Evolutionary conservation across 2,329 filamentous ascomycete genomes (phyloP).

Genomic region (Stromatinia cepivora): DNA sequence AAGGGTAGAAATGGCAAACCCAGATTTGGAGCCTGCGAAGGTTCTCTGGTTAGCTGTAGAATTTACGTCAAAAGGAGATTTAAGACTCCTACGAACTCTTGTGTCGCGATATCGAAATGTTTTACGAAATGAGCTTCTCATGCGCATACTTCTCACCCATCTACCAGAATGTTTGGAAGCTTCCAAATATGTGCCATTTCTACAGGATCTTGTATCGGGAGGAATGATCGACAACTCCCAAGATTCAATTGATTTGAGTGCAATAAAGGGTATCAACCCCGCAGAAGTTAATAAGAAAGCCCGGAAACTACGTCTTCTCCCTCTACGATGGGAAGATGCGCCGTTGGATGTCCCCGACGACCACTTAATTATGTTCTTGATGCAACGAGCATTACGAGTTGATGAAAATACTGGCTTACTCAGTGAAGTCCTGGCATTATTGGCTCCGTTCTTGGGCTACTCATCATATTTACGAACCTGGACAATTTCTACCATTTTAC

Average conservation of each 20-base stretch:
- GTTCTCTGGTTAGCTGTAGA: constrained; percentile 72
- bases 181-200: constrained; percentile 59
- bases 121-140: constrained; percentile 62
- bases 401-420: constrained; percentile 73
- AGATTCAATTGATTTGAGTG: constrained; percentile 52
- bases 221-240: constrained; percentile 42
- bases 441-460: constrained; percentile 66
- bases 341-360: constrained; percentile 54
- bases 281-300: constrained; percentile 63
- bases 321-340: constrained; percentile 53
- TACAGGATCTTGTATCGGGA: constrained; percentile 53
- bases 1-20: constrained; percentile 37
- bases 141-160: constrained; percentile 74
- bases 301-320: constrained; percentile 61
- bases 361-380: constrained; percentile 61
- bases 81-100: constrained; percentile 61
- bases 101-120: constrained; percentile 56
- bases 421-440: constrained; percentile 63
- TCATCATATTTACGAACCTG: constrained; percentile 63
- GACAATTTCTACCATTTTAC: constrained; percentile 68
- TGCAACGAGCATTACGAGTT: constrained; percentile 66
- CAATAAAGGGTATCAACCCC: constrained; percentile 60
- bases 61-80: constrained; percentile 64
- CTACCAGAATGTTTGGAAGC: constrained; percentile 71
- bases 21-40: constrained; percentile 62